A percentile compares a stretch with the other conserved stretches of the same genome.
Conservation (phyloP, 2,329 filamentous ascomycete genomes). For the Nannizzia gypsea region DNA sequence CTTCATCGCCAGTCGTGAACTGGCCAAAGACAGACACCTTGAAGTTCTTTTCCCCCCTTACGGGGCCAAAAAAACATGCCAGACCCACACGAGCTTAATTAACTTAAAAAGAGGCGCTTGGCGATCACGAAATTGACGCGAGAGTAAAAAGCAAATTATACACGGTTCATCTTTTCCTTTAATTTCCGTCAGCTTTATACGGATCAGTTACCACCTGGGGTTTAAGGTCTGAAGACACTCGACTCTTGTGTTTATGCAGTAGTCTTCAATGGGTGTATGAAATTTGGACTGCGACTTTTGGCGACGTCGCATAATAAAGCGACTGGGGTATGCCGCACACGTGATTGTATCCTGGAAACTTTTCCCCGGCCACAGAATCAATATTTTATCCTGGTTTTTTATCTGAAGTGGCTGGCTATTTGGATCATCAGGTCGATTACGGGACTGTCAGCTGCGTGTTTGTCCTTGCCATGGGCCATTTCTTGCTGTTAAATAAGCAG, state of each 20-base stretch:
- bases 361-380: not conserved
- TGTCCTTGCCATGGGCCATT: not conserved
- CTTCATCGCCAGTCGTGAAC: not conserved
- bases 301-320: not conserved
- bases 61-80: not conserved
- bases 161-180: not conserved
- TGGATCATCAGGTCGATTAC: not conserved
- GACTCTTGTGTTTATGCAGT: not conserved
- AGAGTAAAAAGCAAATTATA: not conserved
- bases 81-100: slow-evolving; percentile 5
- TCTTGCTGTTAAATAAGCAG: not conserved
- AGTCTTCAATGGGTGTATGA: not conserved
- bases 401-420: not conserved
- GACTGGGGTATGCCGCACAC: not conserved
- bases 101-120: not conserved
- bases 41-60: not conserved
- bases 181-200: not conserved
- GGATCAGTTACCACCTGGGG: not conserved
- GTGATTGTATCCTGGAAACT: not conserved
- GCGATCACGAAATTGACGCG: slow-evolving; percentile 3
- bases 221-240: not conserved
- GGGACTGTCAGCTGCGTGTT: not conserved
- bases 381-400: not conserved
- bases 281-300: not conserved
- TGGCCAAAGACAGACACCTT: too few relatives aligned